Evolutionary conservation across 768 basidiomycete species (phyloP), one percentile per base, ranked within the genome.

Genomic region (Lentinula aciculospora): DNA sequence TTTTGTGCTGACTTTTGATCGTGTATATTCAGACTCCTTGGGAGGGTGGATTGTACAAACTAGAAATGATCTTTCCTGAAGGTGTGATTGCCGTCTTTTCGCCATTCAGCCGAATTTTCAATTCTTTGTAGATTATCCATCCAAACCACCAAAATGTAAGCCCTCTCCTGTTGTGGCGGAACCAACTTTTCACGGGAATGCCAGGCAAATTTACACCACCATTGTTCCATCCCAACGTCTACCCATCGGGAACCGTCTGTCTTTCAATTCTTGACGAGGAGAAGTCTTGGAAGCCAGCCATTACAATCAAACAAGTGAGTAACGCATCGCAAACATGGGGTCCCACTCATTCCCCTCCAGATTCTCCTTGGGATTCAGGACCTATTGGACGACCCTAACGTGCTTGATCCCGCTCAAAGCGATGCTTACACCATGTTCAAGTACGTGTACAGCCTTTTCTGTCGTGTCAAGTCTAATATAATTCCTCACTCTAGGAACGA

Each of bases 391-490:
- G 91, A 96, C 63, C 96, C 97, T 8, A 99, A 99, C 66, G 91
- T 95, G 40, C 91, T 89, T 58, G 97, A 99, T 74, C 97, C 97
- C 6, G 97, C 97, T 1, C 97, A 99, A 69, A 94, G 94, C 56
- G 96, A 98, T 64, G 97, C 97, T 10, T 98, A 98, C 72, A 95
- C 93, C 31, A 91, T 97, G 87, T 98, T 94, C 81, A 97, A 96
- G 95, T 96, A 64, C 66, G 93, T 76, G 23, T n/a, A 29, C 55
- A 28, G 44, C 12, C 27, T 32, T 34, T 36, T 15, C 9, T 12
- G 4, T 6, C 23, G 10, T 13, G 0, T 15, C 17, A 3, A 6
- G 9, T 27, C 13, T 15, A 36, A 5, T 39, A 6, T 13, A 34
- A 59, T 55, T 29, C 36, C 34, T 21, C 49, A 32, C 36, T 12